Base-by-base conservation (phyloP, 2,329 filamentous ascomycete species). In the Fusarium fracticaudum region DNA sequence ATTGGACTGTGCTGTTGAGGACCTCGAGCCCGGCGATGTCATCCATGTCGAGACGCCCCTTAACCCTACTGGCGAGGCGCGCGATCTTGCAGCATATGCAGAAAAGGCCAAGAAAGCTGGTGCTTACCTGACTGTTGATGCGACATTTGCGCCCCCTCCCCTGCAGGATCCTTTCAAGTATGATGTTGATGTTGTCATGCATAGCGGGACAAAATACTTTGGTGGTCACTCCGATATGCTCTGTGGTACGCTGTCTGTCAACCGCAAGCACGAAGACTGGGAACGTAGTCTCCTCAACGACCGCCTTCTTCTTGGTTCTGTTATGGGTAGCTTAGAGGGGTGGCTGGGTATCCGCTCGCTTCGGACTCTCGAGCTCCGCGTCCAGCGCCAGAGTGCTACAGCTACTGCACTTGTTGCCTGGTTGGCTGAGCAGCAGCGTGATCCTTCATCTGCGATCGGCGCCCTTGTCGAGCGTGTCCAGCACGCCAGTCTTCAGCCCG, bases 201-300 rank as follows among this genome's bases (percentile, higher is more conserved):
- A 99, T 84, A 93, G 90, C 59, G 96, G 95, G 8, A 98, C 95
- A 24, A 99, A 98, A 87, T 99, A 98, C 83, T 90, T 99, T 75
- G 96, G 96, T 26, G 96, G 96, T 1, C 96, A 99, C 84, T 96
- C 92, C 74, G 96, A 99, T 83, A 88, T 98, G 88, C 89, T 98
- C 11, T 97, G 94, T 80, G 96, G 96, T 29, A 92, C 97, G 24
- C 84, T 99, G 35, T 90, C 91, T 1, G 89, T 95, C 11, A 85
- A 88, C 58, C 88, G 88, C 22, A 82, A 82, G 43, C 83, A 83
- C 53, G 77, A 87, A 58, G 86, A 86, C 9, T 93, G 92, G 92
- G 81, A 90, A n/a, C 80, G 81, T 37, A 85, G 83, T 29, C 84
- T 98, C 78, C 84, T 87, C 53, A 80, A 82, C 4, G 96, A 99